Conservation (phyloP, 441 rosid species). For the Gossypium schwendimanii region DNA sequence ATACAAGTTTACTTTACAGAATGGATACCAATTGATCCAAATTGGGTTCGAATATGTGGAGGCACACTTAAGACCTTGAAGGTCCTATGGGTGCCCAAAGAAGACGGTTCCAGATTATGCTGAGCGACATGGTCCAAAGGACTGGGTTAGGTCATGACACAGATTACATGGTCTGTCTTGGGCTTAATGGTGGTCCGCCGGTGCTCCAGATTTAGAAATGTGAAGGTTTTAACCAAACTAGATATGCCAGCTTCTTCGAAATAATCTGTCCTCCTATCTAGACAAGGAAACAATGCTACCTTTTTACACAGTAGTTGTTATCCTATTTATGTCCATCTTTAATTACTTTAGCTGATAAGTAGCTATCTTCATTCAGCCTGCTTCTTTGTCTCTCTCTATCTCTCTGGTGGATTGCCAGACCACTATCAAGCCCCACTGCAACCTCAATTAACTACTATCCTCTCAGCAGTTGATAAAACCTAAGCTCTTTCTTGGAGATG, state of each 20-base stretch:
- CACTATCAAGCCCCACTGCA: slow-evolving; percentile 2
- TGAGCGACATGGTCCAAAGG: too few relatives aligned
- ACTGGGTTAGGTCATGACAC: too few relatives aligned
- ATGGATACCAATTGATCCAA: too few relatives aligned
- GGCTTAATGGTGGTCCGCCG: slow-evolving; percentile 14
- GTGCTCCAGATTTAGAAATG: not conserved
- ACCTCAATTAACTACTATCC: not conserved
- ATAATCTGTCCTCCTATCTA: not conserved
- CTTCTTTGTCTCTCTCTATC: not conserved
- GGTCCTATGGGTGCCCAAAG: too few relatives aligned
- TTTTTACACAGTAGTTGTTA: not conserved
- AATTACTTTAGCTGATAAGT: slow-evolving; percentile 9
- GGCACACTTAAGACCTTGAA: too few relatives aligned
- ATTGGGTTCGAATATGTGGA: too few relatives aligned
- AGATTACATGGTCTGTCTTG: not conserved
- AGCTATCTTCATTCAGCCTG: slow-evolving; percentile 1
- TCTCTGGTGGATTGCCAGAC: not conserved
- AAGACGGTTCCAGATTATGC: too few relatives aligned
- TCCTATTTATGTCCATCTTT: slow-evolving; percentile 7
- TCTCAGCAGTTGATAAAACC: not conserved
- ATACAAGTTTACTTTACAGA: too few relatives aligned
- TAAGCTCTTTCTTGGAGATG: not conserved
- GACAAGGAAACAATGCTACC: slow-evolving; percentile 8
- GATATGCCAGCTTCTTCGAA: slow-evolving; percentile 15
- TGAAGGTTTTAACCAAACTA: slow-evolving; percentile 1